Evolutionary conservation across 2,329 filamentous ascomycete genomes (phyloP).

Genomic region (Didymella keratinophila): DNA sequence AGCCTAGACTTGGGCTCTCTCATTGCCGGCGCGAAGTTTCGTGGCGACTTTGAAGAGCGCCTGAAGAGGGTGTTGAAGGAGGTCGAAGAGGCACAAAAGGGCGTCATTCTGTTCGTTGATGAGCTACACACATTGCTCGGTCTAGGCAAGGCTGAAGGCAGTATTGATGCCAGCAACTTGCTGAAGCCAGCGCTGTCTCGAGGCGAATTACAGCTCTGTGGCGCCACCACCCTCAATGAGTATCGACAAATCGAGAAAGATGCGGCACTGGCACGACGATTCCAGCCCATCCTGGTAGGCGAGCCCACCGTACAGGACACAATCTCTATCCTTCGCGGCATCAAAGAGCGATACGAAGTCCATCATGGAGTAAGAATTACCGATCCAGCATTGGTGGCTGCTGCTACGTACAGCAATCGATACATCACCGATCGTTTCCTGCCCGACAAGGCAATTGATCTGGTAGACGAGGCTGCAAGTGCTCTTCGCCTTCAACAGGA

Average conservation of each 20-base stretch:
- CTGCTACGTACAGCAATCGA: conserved; percentile 89
- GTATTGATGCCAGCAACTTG: conserved; percentile 94
- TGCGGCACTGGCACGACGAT: conserved; percentile 87
- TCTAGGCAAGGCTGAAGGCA: conserved; percentile 92
- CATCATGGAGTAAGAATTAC: conserved; percentile 96
- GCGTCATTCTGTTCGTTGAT: conserved; percentile 94
- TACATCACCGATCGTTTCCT: conserved; percentile 97
- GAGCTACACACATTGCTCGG: conserved; percentile 92
- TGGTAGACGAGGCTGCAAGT: conserved; percentile 95
- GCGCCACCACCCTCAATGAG: conserved; percentile 90
- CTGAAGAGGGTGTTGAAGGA: conserved; percentile 91
- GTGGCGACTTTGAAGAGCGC: conserved; percentile 95
- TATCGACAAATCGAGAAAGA: conserved; percentile 96
- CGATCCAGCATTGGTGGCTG: conserved; percentile 88
- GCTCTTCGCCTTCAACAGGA: conserved; percentile 92
- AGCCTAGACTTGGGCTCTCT: conserved; percentile 87
- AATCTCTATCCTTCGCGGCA: conserved; percentile 92
- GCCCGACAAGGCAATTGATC: conserved; percentile 95
- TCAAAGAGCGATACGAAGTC: conserved; percentile 97
- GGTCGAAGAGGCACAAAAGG: conserved; percentile 85
- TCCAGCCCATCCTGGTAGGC: conserved; percentile 93
- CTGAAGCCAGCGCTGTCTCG: conserved; percentile 92
- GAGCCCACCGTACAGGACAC: conserved; percentile 92
- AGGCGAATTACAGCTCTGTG: conserved; percentile 93
- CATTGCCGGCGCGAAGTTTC: conserved; percentile 93